These are phyloP conservation scores for Meripilus lineatus DNA, from an alignment of 1,284 basidiomycete species.

Conservation along the genomic window DNA sequence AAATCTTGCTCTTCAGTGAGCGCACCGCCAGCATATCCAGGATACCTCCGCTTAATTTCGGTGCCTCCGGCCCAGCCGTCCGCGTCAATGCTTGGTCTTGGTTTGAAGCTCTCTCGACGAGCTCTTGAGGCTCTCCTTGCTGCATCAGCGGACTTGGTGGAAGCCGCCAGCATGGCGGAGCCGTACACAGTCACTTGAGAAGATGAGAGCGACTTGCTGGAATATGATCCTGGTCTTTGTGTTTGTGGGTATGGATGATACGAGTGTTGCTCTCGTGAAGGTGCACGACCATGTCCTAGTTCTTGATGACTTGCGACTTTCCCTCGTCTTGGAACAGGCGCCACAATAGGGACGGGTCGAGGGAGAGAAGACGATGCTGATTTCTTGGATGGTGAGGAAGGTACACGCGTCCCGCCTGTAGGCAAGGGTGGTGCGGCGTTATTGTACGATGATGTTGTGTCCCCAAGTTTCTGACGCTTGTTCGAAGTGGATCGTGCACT, in stretches of 20 bases:
- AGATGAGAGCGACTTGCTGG: constrained; percentile 8
- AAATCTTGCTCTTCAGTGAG: constrained; percentile 34
- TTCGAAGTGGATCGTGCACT: constrained; percentile 39
- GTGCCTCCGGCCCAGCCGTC: constrained; percentile 16
- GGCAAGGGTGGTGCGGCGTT: constrained; percentile 13
- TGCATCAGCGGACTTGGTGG: constrained; percentile 20
- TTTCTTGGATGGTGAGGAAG: constrained; percentile 43
- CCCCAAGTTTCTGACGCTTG: constrained; percentile 53
- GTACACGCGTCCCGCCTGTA: constrained; percentile 9
- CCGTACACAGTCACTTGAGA: constrained; percentile 16
- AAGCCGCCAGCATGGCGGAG: constrained; percentile 8
- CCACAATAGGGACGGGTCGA: constrained; percentile 34
- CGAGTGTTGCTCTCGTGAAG: constrained; percentile 18
- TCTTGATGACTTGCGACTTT: constrained; percentile 40
- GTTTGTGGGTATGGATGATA: constrained; percentile 20
- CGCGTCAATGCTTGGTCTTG: constrained; percentile 62
- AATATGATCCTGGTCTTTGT: constrained; percentile 14
- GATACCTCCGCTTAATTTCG: constrained; percentile 18
- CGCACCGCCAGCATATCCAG: constrained; percentile 24
- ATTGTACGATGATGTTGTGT: constrained; percentile 24
- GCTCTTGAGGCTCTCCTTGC: constrained; percentile 45
- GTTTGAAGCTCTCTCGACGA: constrained; percentile 71
- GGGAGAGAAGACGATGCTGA: constrained; percentile 26
- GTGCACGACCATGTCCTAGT: constrained; percentile 43
- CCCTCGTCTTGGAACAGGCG: constrained; percentile 43